These are phyloP conservation scores for Pyrus bretschneideri DNA, from an alignment of 306 rosid species.

Conservation along the genomic window DNA sequence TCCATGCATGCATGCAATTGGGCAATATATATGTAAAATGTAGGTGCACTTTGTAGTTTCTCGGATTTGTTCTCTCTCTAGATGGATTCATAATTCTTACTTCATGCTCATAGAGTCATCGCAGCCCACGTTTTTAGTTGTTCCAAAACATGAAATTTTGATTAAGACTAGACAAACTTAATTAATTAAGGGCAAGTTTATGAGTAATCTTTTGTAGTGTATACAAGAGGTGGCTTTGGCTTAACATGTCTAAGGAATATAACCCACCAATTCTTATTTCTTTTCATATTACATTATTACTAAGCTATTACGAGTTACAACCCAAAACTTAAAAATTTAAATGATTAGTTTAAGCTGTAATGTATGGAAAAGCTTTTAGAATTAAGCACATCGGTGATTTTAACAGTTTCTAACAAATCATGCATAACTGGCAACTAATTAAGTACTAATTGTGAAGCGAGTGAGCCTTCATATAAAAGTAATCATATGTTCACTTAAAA, in stretches of 20 bases:
- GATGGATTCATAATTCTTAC: background rate
- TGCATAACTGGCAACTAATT: too few species aligned
- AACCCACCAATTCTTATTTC: too few species aligned
- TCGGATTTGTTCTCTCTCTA: background rate
- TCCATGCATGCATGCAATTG: background rate
- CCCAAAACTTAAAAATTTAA: too few species aligned
- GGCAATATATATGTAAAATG: background rate
- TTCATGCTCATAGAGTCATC: background rate
- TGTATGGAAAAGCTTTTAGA: too few species aligned
- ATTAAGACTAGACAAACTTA: background rate
- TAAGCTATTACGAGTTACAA: too few species aligned
- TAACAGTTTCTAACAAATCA: too few species aligned
- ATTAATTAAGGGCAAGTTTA: background rate
- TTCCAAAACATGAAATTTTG: background rate
- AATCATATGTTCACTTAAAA: too few species aligned
- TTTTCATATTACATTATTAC: too few species aligned
- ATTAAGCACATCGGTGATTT: too few species aligned
- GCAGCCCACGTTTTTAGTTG: background rate
- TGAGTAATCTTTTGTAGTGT: background rate
- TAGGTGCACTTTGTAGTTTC: background rate
- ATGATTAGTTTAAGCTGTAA: too few species aligned
- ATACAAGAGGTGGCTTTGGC: background rate
- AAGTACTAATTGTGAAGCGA: too few species aligned
- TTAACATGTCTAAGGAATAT: background rate
- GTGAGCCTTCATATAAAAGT: too few species aligned